Base-by-base conservation (phyloP, 2,329 filamentous ascomycete genomes). In the Endoconidiophora polonica region DNA sequence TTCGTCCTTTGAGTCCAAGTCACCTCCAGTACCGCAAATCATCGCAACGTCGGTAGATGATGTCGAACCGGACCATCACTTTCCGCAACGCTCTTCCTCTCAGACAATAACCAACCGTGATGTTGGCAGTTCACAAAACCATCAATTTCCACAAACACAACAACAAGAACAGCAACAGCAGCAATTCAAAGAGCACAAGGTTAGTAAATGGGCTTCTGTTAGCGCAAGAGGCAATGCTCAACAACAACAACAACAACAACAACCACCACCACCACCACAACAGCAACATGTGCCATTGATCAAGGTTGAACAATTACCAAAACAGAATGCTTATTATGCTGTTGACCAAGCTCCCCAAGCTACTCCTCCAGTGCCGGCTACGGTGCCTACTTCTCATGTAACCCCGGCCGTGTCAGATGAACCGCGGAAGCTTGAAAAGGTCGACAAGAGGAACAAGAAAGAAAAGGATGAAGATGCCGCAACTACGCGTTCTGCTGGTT, bases 361-460 rank as follows among this genome's bases (percentile, higher is more conserved):
- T 24, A 16, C 22, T 12, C n/a, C 37, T 39, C 74, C 74, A 26
- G 72, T 74, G 53, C 57, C 62, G 12, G 61, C 82, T 3, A 77
- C 77, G 24, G 65, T 90, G 2, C 79, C 83, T 20, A 82, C 82
- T 50, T 76, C 24, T 14, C 20, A 16, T 5, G 20, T 4, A 3
- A 20, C 20, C 14, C 43, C 24, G 14, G 7, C 12, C 86, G 87
- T 91, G 47, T 85, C 87, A 0, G 90, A 81, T 68, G 42, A 68
- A 52, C 59, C 48, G 58, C 68, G 2, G 83, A 88, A 52, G 84
- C 91, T 49, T 83, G 78, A 62, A 86, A 83, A 58, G 59, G 18
- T 68, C 0, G 83, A 88, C n/a, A 80, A 78, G 61, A 86, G 81
- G 57, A 73, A 77, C 46, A 88, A 82, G 61, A 86, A 83, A 59